Evolutionary conservation across 1,284 basidiomycete genomes (phyloP).

Genomic region (Leccinum subrobustum): DNA sequence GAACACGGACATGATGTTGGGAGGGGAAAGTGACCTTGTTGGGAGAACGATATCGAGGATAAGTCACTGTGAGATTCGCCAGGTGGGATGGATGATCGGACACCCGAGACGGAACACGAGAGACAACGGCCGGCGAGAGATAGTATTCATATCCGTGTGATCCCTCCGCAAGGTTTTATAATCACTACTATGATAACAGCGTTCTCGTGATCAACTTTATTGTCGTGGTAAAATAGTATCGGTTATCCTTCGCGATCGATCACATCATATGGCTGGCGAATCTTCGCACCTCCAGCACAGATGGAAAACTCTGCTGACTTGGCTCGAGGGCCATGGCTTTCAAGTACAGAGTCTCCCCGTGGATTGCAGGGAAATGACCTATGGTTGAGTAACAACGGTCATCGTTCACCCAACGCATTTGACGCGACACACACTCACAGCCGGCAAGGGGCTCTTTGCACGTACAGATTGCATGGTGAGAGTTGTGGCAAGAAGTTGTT

Average conservation of each 20-base stretch:
- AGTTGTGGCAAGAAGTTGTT: slow-evolving; percentile 10
- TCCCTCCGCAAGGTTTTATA: background rate
- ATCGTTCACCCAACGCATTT: background rate
- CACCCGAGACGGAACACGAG: slow-evolving; percentile 2
- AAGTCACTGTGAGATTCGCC: background rate
- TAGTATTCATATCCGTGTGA: slow-evolving; percentile 3
- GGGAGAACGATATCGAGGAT: background rate
- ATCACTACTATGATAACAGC: background rate
- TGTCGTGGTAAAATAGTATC: background rate
- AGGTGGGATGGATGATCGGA: slow-evolving; percentile 1
- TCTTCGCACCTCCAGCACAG: slow-evolving; percentile 11
- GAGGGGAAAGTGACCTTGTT: slow-evolving; percentile 10
- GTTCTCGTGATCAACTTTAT: background rate
- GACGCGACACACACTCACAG: slow-evolving; percentile 35
- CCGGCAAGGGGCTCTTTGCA: slow-evolving; percentile 73
- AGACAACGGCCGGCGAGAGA: background rate
- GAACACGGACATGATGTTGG: slow-evolving; percentile 75
- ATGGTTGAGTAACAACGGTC: slow-evolving; percentile 35
- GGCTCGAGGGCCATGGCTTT: slow-evolving; percentile 58
- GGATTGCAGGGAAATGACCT: slow-evolving; percentile 42
- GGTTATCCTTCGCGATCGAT: background rate
- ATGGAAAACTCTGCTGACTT: slow-evolving; percentile 55
- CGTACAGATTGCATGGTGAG: slow-evolving; percentile 43
- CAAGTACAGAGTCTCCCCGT: slow-evolving; percentile 42
- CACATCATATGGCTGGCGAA: slow-evolving; percentile 10